Evolutionary conservation across 1,284 basidiomycete species (phyloP), one percentile per base, ranked within the genome.

Genomic region (Pterula multifida): DNA sequence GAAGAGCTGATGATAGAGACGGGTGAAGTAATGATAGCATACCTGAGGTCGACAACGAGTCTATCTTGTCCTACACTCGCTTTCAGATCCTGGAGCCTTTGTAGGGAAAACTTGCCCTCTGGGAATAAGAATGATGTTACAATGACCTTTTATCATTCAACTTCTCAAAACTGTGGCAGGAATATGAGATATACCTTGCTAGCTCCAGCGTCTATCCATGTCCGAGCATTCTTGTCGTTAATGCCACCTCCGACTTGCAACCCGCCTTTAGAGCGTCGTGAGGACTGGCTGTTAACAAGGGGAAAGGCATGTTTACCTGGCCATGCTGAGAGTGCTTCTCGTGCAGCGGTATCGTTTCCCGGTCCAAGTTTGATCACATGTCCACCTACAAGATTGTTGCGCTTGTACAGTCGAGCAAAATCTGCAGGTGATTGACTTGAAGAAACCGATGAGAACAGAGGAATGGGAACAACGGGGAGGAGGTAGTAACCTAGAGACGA

Each of bases 121-220:
- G 95, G 95, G 59, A 99, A 99, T 21, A 99, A 79, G 64, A 85
- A 93, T 4, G 93, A 97, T 2, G 96, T 99, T 24, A 99, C 90
- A 52, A 99, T 98, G 54, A 97, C 83, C 92, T 96, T 57, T 2
- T 19, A 32, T n/a, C 22, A 49, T 35, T 52, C 21, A 21, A 28
- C 48, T 36, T 24, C 47, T 52, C 26, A 39, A n/a, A n/a, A n/a
- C n/a, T n/a, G n/a, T n/a, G n/a, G n/a, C n/a, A n/a, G n/a, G n/a
- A 45, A 17, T 24, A 35, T 4, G 49, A 23, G 35, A 47, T 52
- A 36, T 48, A 92, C 95, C 76, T 98, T 98, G 60, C 85, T 84
- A 3, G 96, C 96, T 3, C 96, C 96, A 2, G 76, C 78, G 32
- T 85, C 76, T 28, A 98, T 65, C 96, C 96, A 99, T 53, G 81